These are phyloP conservation scores for Geopyxis carbonaria DNA, from an alignment of 495 filamentous ascomycete species.

Conservation along the genomic window DNA sequence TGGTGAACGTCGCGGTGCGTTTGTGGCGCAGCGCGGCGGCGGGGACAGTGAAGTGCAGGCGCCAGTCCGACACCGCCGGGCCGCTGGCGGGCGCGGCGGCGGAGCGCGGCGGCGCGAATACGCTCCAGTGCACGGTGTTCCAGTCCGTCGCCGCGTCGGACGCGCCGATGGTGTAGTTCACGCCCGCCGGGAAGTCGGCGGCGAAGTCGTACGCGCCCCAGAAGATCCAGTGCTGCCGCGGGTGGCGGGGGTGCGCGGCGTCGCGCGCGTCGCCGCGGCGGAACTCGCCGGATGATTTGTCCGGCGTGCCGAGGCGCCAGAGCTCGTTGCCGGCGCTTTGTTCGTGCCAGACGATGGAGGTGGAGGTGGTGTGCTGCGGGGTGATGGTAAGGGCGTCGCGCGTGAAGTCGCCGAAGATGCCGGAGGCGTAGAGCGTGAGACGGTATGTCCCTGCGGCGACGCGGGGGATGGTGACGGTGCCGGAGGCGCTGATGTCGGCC, in stretches of 20 bases:
- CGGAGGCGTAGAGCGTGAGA: conserved; percentile 40
- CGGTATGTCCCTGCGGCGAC: conserved; percentile 37
- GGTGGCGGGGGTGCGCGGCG: conserved; percentile 30
- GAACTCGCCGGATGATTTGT: conserved; percentile 40
- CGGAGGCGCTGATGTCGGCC: conserved; percentile 33
- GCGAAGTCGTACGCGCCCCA: conserved; percentile 40
- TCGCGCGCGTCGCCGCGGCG: conserved; percentile 33
- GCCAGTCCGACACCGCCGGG: conserved; percentile 39
- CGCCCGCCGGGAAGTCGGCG: conserved; percentile 35
- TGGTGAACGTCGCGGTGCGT: conserved; percentile 34
- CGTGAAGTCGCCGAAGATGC: conserved; percentile 37
- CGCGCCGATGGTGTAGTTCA: conserved; percentile 35
- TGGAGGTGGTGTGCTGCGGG: conserved; percentile 24
- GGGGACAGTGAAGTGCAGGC: conserved; percentile 32
- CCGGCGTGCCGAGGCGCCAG: conserved; percentile 39
- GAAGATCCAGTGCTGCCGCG: conserved; percentile 37
- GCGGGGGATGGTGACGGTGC: conserved; percentile 32
- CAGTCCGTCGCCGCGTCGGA: conserved; percentile 31
- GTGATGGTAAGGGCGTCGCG: conserved; percentile 30
- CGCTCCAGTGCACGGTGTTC: conserved; percentile 40
- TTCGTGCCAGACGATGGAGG: conserved; percentile 29
- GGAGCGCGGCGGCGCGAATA: conserved; percentile 28
- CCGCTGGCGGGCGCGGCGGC: conserved; percentile 24
- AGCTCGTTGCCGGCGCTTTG: conserved; percentile 36
- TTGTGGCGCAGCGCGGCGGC: conserved; percentile 21